These are phyloP conservation scores for Candida easanensis DNA, from an alignment of 805 yeast genomes.

Conservation along the genomic window DNA sequence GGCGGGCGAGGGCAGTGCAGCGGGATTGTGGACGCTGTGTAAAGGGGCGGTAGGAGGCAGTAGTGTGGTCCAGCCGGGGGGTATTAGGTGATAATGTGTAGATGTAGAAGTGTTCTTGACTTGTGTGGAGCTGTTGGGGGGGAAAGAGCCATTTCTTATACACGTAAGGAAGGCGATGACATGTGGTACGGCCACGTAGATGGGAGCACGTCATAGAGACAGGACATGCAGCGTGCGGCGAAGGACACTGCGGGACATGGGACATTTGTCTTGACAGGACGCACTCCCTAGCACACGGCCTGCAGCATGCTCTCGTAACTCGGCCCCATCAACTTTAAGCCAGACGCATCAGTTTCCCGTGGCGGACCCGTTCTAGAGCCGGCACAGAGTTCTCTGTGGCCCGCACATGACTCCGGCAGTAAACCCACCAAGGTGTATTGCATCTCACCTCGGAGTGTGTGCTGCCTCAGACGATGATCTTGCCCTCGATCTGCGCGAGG, in stretches of 20 bases:
- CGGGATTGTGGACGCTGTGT: no score
- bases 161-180: slow-evolving; percentile 2
- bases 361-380: not conserved
- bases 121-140: not conserved
- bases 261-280: not conserved
- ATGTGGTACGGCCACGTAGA: slow-evolving; percentile 5
- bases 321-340: not conserved
- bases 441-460: no score
- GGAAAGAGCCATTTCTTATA: slow-evolving; percentile 4
- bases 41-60: not conserved
- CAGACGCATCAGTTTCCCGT: not conserved
- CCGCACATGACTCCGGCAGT: no score
- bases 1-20: no score
- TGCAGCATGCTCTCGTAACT: not conserved
- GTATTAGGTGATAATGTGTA: not conserved
- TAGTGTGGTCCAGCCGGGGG: not conserved
- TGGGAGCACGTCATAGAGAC: slow-evolving; percentile 10
- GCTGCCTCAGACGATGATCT: no score
- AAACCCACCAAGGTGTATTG: no score
- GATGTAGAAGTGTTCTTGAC: not conserved
- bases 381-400: not conserved
- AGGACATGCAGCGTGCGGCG: slow-evolving; percentile 6
- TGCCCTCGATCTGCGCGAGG: no score
- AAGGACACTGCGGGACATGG: not conserved
- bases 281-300: not conserved